phyloP scores from a whole-genome alignment of 805 yeast genomes.

The Starmerella powellii region DNA sequence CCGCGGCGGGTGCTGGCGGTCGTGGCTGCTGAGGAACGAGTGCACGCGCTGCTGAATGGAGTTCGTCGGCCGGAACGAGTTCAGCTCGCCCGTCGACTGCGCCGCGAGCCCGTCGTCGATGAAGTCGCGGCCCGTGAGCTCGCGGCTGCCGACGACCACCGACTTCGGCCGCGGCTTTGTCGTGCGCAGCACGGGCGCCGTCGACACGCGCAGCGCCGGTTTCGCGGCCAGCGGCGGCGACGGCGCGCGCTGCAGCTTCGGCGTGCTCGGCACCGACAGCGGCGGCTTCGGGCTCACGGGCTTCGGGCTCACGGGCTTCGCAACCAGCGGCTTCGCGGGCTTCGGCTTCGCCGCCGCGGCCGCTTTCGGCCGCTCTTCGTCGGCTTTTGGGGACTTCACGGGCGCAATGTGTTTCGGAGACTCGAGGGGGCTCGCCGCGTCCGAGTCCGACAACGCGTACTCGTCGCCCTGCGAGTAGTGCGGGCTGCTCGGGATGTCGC shows the following conservation, averaged over 20 bases:
- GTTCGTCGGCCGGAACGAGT: conserved; percentile 23
- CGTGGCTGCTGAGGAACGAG: conserved; percentile 23
- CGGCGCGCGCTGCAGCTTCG: not conserved
- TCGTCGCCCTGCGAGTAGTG: not conserved
- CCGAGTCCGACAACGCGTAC: conserved; percentile 1
- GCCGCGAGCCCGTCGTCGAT: not conserved
- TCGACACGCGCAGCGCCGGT: conserved; percentile 3
- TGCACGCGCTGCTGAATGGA: conserved; percentile 31
- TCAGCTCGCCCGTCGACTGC: conserved; percentile 7
- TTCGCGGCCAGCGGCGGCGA: not conserved
- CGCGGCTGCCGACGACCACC: conserved; percentile 16
- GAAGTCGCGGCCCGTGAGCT: too few species aligned
- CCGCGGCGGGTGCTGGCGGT: conserved; percentile 33
- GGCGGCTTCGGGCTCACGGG: not conserved
- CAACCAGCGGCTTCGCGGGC: not conserved
- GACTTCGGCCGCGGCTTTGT: conserved; percentile 14
- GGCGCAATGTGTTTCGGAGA: conserved; percentile 3
- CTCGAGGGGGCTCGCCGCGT: conserved; percentile 3
- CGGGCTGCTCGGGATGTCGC: not conserved
- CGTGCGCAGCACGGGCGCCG: conserved; percentile 2
- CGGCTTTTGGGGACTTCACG: conserved; percentile 3
- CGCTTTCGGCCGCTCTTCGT: not conserved
- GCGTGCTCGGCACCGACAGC: not conserved
- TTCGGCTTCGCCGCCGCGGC: not conserved
- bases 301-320: not conserved